Conservation (phyloP, 106 monocot species). For the Narthecium ossifragum region DNA sequence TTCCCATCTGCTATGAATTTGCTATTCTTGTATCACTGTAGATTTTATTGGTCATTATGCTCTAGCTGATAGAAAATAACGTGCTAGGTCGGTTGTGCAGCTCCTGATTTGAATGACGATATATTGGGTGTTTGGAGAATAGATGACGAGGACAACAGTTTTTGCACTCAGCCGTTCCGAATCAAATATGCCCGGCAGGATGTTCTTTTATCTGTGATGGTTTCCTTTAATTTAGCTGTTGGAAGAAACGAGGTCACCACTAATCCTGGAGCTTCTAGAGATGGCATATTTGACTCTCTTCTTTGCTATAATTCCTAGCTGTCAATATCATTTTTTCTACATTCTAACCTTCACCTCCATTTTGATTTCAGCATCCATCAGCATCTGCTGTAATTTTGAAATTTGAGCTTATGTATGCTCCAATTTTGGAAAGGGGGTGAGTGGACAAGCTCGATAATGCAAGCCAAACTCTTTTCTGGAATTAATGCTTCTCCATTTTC, state of each 20-base stretch:
- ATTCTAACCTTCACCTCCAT: constrained; percentile 4
- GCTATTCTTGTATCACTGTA: too few relatives aligned
- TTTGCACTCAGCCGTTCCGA: constrained; percentile 86
- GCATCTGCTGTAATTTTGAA: constrained; percentile 74
- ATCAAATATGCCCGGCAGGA: constrained; percentile 99
- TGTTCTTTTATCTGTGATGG: constrained; percentile 80
- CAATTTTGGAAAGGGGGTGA: constrained; percentile 63
- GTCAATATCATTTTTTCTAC: not conserved
- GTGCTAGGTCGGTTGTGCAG: constrained; percentile 67
- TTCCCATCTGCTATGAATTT: too few relatives aligned
- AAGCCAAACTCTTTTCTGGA: not conserved
- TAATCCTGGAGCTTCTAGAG: not conserved
- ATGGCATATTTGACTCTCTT: not conserved
- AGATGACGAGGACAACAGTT: constrained; percentile 84
- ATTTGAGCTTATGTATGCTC: constrained; percentile 92
- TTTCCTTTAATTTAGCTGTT: constrained; percentile 74
- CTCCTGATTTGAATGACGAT: constrained; percentile 65
- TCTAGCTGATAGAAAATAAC: constrained; percentile 45
- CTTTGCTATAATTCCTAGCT: not conserved
- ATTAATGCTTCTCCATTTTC: not conserved
- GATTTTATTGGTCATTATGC: too few relatives aligned
- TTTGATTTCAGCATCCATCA: constrained; percentile 50
- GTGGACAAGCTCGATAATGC: constrained; percentile 12
- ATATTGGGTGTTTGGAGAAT: constrained; percentile 81
- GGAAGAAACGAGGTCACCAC: constrained; percentile 62